Evolutionary conservation across 2,329 filamentous ascomycete genomes (phyloP).

Genomic region (Blastomyces emzantsi): DNA sequence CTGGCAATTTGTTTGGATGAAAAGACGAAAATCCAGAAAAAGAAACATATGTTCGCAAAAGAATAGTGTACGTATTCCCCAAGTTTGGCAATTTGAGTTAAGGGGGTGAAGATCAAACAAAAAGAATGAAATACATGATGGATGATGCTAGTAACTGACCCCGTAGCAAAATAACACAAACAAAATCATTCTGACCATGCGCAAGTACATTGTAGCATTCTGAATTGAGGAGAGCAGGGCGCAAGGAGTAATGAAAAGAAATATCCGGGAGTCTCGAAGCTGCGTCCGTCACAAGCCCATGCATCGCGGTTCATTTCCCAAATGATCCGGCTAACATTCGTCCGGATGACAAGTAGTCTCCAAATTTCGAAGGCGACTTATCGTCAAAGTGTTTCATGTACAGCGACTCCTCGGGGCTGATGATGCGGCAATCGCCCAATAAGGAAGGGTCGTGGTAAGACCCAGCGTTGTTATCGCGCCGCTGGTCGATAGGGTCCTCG

Average conservation of each 20-base stretch:
- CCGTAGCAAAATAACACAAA: not conserved
- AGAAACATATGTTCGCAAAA: too few relatives aligned
- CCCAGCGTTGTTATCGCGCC: not conserved
- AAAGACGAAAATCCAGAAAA: too few relatives aligned
- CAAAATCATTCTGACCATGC: not conserved
- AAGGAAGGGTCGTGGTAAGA: not conserved
- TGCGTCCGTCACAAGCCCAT: not conserved
- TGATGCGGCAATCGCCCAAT: not conserved
- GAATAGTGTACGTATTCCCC: too few relatives aligned
- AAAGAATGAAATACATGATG: not conserved
- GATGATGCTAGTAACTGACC: not conserved
- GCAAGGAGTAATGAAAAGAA: not conserved
- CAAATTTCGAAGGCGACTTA: not conserved
- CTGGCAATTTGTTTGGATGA: too few relatives aligned
- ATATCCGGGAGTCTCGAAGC: not conserved
- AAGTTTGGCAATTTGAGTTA: too few relatives aligned
- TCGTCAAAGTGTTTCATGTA: not conserved
- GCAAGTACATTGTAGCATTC: not conserved
- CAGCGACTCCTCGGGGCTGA: not conserved
- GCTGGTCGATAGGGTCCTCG: not conserved
- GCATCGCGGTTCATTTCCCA: not conserved
- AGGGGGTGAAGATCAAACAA: not conserved
- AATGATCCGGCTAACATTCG: not conserved
- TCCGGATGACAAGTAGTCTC: not conserved
- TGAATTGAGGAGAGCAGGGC: not conserved